Percentiles rank a stretch among this genome's conserved stretches.
Evolutionary conservation across 768 basidiomycete genomes (phyloP).

Genomic region (Amanita phalloides): DNA sequence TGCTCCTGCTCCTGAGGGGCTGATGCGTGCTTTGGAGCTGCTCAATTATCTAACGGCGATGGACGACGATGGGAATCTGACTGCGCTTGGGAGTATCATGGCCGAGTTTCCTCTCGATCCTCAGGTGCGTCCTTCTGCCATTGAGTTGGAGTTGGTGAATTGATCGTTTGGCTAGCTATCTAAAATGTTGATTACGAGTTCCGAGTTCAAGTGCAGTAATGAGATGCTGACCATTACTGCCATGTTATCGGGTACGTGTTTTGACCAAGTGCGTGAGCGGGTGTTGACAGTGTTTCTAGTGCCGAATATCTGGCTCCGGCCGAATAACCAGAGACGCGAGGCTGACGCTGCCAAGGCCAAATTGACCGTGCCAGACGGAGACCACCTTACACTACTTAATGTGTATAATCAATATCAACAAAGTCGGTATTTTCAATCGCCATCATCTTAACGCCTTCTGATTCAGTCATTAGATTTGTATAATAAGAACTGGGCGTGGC

Average conservation of each 20-base stretch:
- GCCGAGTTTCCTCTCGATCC: constrained; percentile 98
- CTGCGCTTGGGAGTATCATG: constrained; percentile 82
- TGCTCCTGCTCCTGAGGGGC: constrained; percentile 88
- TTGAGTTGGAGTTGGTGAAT: neutral
- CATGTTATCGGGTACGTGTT: constrained; percentile 77
- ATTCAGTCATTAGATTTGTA: constrained; percentile 39
- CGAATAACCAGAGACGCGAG: constrained; percentile 76
- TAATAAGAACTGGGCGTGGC: constrained; percentile 87
- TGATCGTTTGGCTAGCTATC: constrained; percentile 42
- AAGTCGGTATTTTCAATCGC: constrained; percentile 37
- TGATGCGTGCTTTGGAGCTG: constrained; percentile 93
- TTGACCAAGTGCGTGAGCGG: neutral
- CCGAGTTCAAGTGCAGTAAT: constrained; percentile 92
- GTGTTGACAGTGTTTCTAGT: constrained; percentile 30
- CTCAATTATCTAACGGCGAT: constrained; percentile 87
- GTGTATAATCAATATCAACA: constrained; percentile 88
- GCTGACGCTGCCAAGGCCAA: constrained; percentile 88
- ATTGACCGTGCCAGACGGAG: constrained; percentile 88
- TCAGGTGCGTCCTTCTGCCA: constrained; percentile 41
- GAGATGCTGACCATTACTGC: constrained; percentile 92
- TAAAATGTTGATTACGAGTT: constrained; percentile 89
- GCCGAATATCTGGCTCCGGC: constrained; percentile 91
- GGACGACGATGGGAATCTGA: constrained; percentile 89
- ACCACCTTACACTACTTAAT: constrained; percentile 90
- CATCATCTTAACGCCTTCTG: neutral